Base-by-base conservation (phyloP, 1,284 basidiomycete genomes). In the Ganoderma sinense region DNA sequence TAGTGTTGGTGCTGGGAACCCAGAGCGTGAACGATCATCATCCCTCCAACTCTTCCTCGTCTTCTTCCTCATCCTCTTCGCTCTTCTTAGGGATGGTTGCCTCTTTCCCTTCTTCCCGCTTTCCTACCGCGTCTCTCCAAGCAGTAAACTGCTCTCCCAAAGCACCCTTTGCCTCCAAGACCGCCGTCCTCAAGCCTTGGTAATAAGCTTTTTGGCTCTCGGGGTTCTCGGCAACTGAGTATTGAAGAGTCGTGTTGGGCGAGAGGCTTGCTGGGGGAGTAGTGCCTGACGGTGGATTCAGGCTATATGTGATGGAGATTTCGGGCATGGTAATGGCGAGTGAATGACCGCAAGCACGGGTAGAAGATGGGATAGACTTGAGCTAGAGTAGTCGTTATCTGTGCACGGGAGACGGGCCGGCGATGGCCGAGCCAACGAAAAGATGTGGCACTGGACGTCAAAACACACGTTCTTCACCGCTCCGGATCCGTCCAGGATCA, bases 51-150 rank as follows among this genome's bases (percentile, higher is more conserved):
- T 82, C 82, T 18, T 79, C 80, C 0, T 80, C 84, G 40, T 79
- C 77, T 13, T 82, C 80, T 51, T 79, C 75, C 56, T 83, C 81
- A 74, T 85, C 80, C 0, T 78, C 84, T 0, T 82, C 84, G 62
- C 87, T 85, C 71, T 86, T 88, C 58, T 72, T 73, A 13, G 70
- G 69, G 20, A 69, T 64, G 60, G 74, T 79, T n/a, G 72, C 75
- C 64, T 83, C 82, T 68, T 83, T 84, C n/a, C 74, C 82, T 71
- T 85, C 76, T 77, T 93, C 91, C 16, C 80, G 77, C 53, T 85
- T 89, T 13, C 91, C 90, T 8, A 92, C 87, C 4, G 85, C 84
- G 78, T 93, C 91, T 75, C 89, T 85, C 92, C 91, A 93, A 2
- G 78, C 82, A 0, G 92, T 93, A 75, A 93, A 77, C 71, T 91